A percentile compares a stretch with the other conserved stretches of the same genome.
These are phyloP conservation scores for Fusarium hainanense DNA, from an alignment of 2,329 filamentous ascomycete species.

Conservation along the genomic window DNA sequence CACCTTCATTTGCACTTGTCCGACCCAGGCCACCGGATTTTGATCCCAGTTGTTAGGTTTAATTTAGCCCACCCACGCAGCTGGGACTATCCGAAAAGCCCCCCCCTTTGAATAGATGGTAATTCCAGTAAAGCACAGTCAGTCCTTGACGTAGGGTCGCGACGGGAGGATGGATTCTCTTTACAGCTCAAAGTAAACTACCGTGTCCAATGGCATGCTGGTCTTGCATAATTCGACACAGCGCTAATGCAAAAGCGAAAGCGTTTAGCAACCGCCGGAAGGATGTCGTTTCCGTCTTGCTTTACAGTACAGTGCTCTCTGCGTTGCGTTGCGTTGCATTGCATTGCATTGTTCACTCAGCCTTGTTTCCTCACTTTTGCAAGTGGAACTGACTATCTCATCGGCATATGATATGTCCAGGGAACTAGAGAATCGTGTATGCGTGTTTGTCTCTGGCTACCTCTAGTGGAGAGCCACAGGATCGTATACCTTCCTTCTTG, in stretches of 20 bases:
- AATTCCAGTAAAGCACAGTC: not conserved
- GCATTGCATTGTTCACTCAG: not conserved
- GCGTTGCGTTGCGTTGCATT: not conserved
- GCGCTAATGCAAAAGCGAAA: constrained; percentile 2
- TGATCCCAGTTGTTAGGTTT: constrained; percentile 33
- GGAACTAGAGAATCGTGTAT: constrained; percentile 10
- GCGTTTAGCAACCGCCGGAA: not conserved
- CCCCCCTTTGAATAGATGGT: not conserved
- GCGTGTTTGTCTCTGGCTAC: constrained; percentile 22
- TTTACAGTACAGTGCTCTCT: not conserved
- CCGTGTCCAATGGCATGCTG: constrained; percentile 11
- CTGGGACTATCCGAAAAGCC: constrained; percentile 32
- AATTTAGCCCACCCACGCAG: constrained; percentile 40
- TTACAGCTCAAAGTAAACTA: not conserved
- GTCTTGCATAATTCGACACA: constrained; percentile 10
- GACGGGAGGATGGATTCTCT: not conserved
- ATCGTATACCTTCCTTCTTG: constrained; percentile 11
- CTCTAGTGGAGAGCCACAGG: constrained; percentile 18
- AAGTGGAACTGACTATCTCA: not conserved
- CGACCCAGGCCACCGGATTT: constrained; percentile 44
- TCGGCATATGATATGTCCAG: constrained; percentile 11
- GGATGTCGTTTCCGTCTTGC: not conserved
- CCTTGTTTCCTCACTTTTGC: constrained; percentile 11
- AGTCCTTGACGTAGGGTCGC: not conserved
- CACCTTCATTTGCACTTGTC: constrained; percentile 14